Evolutionary conservation across 2,329 filamentous ascomycete species (phyloP), one percentile per base, ranked within the genome.

Genomic region (Amylocarpus encephaloides): DNA sequence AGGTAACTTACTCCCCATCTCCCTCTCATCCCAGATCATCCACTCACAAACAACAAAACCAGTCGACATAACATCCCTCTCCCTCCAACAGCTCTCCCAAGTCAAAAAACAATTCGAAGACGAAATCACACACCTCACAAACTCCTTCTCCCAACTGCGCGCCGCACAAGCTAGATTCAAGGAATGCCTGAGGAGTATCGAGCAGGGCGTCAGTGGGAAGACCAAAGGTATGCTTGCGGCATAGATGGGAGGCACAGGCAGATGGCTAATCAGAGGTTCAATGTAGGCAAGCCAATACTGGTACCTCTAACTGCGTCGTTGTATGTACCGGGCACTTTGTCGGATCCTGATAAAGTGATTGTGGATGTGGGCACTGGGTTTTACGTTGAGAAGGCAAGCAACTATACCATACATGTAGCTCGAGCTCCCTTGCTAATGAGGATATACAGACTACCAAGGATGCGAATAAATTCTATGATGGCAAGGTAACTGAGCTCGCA

Each of bases 21-120:
- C 13, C 38, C 15, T 16, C n/a, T n/a, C n/a, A n/a, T 16, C 34
- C 29, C 12, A 46, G 35, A 42, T 26, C 12, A 33, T 39, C 12
- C n/a, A 35, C 6, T 16, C 29, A 22, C 41, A 18, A 29, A 26
- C 12, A 16, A 40, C 7, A 11, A 11, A 16, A 16, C 18, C 6
- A 75, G 77, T 88, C 60, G 82, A 87, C 66, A 75, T 98, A 63
- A 82, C 85, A 62, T 82, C 79, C 54, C 85, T 98, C 63, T 86
- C 85, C 62, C 77, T 85, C 22, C 87, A 88, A 59, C 92, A 96
- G 71, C 86, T 98, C 59, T 85, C 82, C 60, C 83, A 89, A 62
- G 85, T 98, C 60, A 96, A 98, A 76, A 90, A 93, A 69, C 92
- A 96, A 69, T 85, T 98, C 59, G 92, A 95, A 68, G 85, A 93